Evolutionary conservation across 2,329 filamentous ascomycete species (phyloP), one percentile per base, ranked within the genome.

Genomic region (Bretziella fagacearum): DNA sequence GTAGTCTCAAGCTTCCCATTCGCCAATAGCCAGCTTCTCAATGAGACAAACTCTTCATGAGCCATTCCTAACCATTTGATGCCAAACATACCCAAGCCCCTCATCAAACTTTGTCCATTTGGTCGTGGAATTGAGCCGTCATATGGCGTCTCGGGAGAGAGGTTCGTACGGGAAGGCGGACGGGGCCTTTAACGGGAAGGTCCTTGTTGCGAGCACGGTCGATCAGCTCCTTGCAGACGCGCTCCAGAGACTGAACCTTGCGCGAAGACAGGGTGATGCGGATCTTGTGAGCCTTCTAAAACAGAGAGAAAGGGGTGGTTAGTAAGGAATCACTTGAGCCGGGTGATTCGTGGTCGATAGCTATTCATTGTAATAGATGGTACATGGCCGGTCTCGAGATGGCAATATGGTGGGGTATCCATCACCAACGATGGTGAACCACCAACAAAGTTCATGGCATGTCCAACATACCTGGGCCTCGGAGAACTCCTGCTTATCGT

Each of bases 151-250:
- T 17, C 8, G 15, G 33, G 7, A n/a, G 35, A 17, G 25, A 26
- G 15, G 13, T 25, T 30, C 47, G 37, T 50, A 50, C 48, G 44
- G 52, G 52, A 62, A 95, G 82, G 63, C 89, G 86, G 69, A 96
- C 89, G 65, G 89, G 86, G 63, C 91, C 89, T 82, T 96, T 96
- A 73, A 93, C 85, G 65, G 83, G 82, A 63, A 98, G 84, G 65
- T 93, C 86, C 87, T 98, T 98, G 74, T 74, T 79, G 77, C 93
- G 93, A 64, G 91, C 86, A 64, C 91, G 89, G 72, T 98, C 91
- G 67, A 96, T 87, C 66, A 98, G 84, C 74, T 96, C 91, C 64
- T 79, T 74, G 79, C 85, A 95, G 66, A 96, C 89, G 74, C 93
- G 94, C 79, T 96, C 91, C 64, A 96, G 84, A 58, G 86, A 79